Conservation (phyloP, 176 grass and related monocot species). For the Typha latifolia region DNA sequence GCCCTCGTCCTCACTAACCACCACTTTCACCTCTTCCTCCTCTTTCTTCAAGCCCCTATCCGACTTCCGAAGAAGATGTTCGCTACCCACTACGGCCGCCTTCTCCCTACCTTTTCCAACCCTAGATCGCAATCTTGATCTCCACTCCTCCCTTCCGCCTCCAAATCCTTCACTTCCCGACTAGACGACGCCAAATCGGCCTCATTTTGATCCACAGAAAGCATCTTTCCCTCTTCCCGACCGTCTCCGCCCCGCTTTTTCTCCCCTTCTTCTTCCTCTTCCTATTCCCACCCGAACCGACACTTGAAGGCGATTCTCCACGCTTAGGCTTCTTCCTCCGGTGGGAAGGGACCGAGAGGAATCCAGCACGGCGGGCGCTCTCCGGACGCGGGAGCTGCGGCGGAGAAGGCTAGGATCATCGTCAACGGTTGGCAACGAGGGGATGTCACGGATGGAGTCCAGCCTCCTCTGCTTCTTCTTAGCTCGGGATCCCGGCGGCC, state of each 20-base stretch:
- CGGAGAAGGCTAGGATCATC: constrained; percentile 40
- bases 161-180: constrained; percentile 1
- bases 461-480: constrained; percentile 90
- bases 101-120: constrained; percentile 39
- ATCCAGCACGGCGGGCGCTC: constrained; percentile 64
- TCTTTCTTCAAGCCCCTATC: constrained; percentile 26
- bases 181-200: constrained; percentile 15
- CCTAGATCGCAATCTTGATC: constrained; percentile 58
- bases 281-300: constrained; percentile 29
- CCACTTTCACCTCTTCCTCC: constrained; percentile 17
- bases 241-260: neutral
- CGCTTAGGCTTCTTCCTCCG: constrained; percentile 38
- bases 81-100: neutral
- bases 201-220: constrained; percentile 11
- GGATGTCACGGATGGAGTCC: constrained; percentile 63
- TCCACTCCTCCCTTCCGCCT: constrained; percentile 40
- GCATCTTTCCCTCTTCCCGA: constrained; percentile 1
- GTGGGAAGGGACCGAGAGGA: constrained; percentile 53
- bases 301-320: constrained; percentile 16
- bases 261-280: constrained; percentile 25
- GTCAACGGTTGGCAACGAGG: constrained; percentile 7
- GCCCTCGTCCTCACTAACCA: constrained; percentile 14
- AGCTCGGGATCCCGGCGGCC: constrained; percentile 16
- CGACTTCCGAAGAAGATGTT: neutral
- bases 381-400: constrained; percentile 65